These are phyloP conservation scores for Coccomyxa sp. DNA, from an alignment of 139 green algal genomes.

Conservation along the genomic window DNA sequence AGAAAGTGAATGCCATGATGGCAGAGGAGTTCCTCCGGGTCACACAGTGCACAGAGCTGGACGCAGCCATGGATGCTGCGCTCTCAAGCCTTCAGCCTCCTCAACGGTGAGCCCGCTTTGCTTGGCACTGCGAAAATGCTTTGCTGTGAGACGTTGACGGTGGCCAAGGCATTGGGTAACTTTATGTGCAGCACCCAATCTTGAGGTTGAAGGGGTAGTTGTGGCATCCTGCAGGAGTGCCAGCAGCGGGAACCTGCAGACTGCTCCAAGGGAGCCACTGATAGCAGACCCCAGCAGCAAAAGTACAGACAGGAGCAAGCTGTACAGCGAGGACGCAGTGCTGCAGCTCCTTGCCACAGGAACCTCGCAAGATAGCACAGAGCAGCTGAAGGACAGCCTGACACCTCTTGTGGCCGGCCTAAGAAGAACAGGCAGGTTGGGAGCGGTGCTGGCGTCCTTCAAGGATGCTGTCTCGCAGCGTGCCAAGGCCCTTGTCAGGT, in stretches of 20 bases:
- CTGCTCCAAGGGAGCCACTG: neutral
- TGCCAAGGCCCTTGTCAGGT: slow-evolving; percentile 25
- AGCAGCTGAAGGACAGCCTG: slow-evolving; percentile 54
- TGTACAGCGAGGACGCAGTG: neutral
- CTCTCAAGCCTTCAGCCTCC: neutral
- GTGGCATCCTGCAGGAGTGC: neutral
- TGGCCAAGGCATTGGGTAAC: too few relatives aligned
- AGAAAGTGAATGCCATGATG: slow-evolving; percentile 46
- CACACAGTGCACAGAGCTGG: slow-evolving; percentile 1
- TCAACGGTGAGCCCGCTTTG: neutral
- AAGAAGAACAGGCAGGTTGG: slow-evolving; percentile 48
- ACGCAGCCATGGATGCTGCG: neutral
- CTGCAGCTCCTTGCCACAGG: neutral
- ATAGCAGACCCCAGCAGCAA: neutral
- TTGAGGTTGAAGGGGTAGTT: too few relatives aligned
- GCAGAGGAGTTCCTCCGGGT: slow-evolving; percentile 21
- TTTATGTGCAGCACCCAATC: too few relatives aligned
- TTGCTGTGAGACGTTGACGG: too few relatives aligned
- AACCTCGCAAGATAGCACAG: slow-evolving; percentile 11
- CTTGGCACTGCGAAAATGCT: too few relatives aligned
- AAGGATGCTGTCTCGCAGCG: slow-evolving; percentile 28
- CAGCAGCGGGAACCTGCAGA: neutral
- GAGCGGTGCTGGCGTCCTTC: slow-evolving; percentile 31
- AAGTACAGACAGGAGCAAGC: neutral
- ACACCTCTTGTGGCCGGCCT: slow-evolving; percentile 72